Evolutionary conservation across 257 asterid species (phyloP), one percentile per base, ranked within the genome.

Genomic region (Salvia splendens): DNA sequence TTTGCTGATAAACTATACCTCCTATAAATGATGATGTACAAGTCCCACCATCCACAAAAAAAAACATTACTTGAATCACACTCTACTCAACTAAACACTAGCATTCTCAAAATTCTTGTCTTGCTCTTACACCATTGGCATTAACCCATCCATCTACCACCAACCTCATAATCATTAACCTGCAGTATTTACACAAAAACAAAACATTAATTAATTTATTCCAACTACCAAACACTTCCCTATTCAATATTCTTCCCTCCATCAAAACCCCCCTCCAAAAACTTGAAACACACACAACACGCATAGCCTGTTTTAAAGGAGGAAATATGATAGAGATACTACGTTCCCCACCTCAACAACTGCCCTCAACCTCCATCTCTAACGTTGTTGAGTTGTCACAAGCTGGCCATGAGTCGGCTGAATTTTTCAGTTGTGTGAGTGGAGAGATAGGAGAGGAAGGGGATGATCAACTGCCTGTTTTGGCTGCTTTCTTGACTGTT

Each of bases 41-140:
- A 64, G 64, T 78, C 87, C 81, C 81, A 88, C 85, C 95, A 69
- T 82, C 89, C 89, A 61, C 72, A 71, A 30, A 24, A n/a, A 20
- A 24, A 38, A 60, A 36, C 72, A 80, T 82, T 79, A 49, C 98
- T 92, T 24, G 30, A 24, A 24, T 24, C 30, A 24, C 1, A 24
- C 30, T 84, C 85, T 47, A 81, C 82, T 81, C 83, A 80, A 61
- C 50, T 51, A 62, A 15, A 8, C 65, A 35, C 64, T 10, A 7
- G 14, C 15, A 8, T 33, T 24, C 30, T 24, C 30, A 24, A 24
- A 40, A 14, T 24, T 6, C 7, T 30, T 61, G 24, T 61, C 67
- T 61, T 61, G 11, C 40, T 61, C 67, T 47, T 38, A 50, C 69
- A 40, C 64, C 70, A 61, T 17, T 17, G 20, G 20, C 20, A 17